phyloP scores from a whole-genome alignment of 805 yeast species.

The Ogataea allantospora region DNA sequence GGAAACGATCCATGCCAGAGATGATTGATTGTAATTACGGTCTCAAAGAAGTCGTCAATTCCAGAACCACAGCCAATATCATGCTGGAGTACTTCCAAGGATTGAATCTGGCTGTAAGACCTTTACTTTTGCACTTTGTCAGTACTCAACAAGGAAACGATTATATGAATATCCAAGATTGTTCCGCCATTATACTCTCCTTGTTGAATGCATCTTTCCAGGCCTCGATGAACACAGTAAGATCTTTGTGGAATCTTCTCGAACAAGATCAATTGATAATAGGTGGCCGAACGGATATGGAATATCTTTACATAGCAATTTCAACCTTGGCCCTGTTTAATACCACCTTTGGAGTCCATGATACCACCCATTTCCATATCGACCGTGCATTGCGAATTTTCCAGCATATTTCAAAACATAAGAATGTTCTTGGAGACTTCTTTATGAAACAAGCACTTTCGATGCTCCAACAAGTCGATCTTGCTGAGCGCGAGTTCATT shows the following conservation, averaged over 20 bases:
- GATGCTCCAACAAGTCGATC: constrained; percentile 5
- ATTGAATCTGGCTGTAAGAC: constrained; percentile 68
- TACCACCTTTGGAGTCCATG: constrained; percentile 73
- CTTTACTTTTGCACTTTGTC: constrained; percentile 66
- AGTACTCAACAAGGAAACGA: constrained; percentile 51
- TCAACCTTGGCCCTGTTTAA: constrained; percentile 65
- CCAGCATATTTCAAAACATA: constrained; percentile 61
- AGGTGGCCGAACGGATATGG: constrained; percentile 76
- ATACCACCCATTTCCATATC: constrained; percentile 61
- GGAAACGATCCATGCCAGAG: constrained; percentile 63
- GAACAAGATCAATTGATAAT: constrained; percentile 66
- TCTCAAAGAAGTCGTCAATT: constrained; percentile 40
- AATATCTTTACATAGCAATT: constrained; percentile 69
- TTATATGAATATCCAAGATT: constrained; percentile 54
- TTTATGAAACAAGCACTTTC: constrained; percentile 5
- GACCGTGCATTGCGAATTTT: constrained; percentile 65
- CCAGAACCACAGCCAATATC: constrained; percentile 61
- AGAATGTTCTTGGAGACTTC: constrained; percentile 36
- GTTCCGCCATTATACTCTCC: constrained; percentile 59
- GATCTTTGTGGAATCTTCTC: constrained; percentile 62
- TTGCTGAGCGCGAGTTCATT: constrained; percentile 3
- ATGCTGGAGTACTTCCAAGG: constrained; percentile 79
- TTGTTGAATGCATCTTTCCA: constrained; percentile 69
- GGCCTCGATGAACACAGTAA: constrained; percentile 66
- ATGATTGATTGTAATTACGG: constrained; percentile 58